Evolutionary conservation across 345 rosid genomes (phyloP).

Genomic region (Brassica rapa): DNA sequence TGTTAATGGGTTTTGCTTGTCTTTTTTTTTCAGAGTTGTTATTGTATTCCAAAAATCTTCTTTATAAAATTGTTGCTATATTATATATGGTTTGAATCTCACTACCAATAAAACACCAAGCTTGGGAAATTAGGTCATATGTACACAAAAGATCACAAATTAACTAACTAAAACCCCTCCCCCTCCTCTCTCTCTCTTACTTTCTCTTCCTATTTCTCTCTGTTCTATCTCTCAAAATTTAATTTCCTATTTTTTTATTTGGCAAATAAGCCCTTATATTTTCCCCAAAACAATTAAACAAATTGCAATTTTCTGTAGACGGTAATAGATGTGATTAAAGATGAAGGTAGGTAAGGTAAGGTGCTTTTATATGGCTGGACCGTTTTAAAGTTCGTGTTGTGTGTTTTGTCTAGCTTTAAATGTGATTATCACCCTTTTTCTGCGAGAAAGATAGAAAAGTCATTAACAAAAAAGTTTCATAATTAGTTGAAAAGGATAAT

Average conservation of each 20-base stretch:
- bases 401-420: slow-evolving; percentile 27
- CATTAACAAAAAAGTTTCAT: not conserved
- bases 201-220: no score
- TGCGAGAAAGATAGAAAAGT: slow-evolving; percentile 1
- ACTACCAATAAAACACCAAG: not conserved
- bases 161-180: no score
- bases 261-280: not conserved
- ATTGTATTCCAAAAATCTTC: not conserved
- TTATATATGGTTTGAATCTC: not conserved
- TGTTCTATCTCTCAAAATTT: not conserved
- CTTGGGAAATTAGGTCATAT: not conserved
- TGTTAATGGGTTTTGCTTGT: slow-evolving; percentile 7
- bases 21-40: not conserved
- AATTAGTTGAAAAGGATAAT: slow-evolving; percentile 1
- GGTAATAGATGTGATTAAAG: slow-evolving; percentile 40
- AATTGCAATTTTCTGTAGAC: slow-evolving; percentile 8
- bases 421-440: slow-evolving; percentile 9
- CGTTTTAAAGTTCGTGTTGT: slow-evolving; percentile 31
- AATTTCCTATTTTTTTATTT: not conserved
- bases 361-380: slow-evolving; percentile 41
- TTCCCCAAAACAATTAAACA: not conserved
- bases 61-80: not conserved
- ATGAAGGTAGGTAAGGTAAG: slow-evolving; percentile 36
- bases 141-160: no score
- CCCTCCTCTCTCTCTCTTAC: no score